Base-by-base conservation (phyloP, 495 filamentous ascomycete genomes). In the Aspergillus cavernicola region DNA sequence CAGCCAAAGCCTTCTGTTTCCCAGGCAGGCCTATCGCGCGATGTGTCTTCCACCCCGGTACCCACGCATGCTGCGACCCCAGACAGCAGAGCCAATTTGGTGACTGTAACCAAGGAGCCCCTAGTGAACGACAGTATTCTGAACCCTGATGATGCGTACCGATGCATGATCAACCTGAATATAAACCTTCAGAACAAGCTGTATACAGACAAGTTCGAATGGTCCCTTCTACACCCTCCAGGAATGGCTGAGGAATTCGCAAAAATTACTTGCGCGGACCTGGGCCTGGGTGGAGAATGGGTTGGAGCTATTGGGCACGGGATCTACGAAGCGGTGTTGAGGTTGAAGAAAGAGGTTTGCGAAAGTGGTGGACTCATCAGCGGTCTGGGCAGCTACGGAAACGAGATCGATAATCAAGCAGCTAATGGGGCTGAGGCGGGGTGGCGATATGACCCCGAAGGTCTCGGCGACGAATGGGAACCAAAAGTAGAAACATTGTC, bases 151-250 rank as follows among this genome's bases (percentile, higher is more conserved):
- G 92, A 97, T 68, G 89, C 89, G 4, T 95, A 96, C 65, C 82
- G 91, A 51, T 96, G 90, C 64, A 85, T 97, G 65, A 82, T 97
- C 62, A 89, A 78, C 43, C 80, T 99, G 19, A 95, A 88, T 67
- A 90, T 99, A 61, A 96, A 96, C 58, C 80, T 97, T 18, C 86
- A 88, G 44, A 95, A 95, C 55, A 85, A 87, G 50, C 83, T 97
- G 15, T 97, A 96, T 69, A 92, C 88, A 4, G 93, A 99, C 77
- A 95, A 89, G 66, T 97, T 99, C 59, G 93, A 99, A 66, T 99
- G 93, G 93, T 97, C 93, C 15, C 76, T 99, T 4, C 80, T 97
- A 8, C 90, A 97, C 64, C 90, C 91, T 4, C 85, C 88, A 1
- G 91, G 95, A 12, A 86, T 93, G 49, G 89, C 93, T 9, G 93